phyloP scores from a whole-genome alignment of 2,329 filamentous ascomycete genomes.

The Neofusicoccum sp. region DNA sequence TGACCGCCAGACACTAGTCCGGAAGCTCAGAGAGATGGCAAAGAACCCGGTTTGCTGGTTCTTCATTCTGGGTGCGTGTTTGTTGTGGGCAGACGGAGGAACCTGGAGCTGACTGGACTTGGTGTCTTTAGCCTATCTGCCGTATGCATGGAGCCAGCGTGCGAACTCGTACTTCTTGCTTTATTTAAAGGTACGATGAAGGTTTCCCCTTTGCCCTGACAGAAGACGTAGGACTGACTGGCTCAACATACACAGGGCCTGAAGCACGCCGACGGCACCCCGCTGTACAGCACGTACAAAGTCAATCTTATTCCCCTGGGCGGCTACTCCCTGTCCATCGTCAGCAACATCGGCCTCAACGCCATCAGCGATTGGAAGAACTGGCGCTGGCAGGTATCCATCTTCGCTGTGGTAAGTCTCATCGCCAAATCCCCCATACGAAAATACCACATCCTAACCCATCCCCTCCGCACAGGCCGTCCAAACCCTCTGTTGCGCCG shows the following conservation, averaged over 20 bases:
- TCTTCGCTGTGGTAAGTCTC: constrained; percentile 16
- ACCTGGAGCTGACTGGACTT: no score
- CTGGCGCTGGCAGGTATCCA: constrained; percentile 25
- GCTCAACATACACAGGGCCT: background rate
- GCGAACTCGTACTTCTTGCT: constrained; percentile 25
- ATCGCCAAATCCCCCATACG: background rate
- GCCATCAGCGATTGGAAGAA: constrained; percentile 23
- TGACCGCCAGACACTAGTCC: constrained; percentile 6
- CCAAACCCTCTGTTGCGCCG: constrained; percentile 13
- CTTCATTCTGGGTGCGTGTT: constrained; percentile 13
- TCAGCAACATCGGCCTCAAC: constrained; percentile 22
- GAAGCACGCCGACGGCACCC: constrained; percentile 15
- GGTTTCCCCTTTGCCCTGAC: no score
- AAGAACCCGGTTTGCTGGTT: constrained; percentile 23
- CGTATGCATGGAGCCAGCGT: constrained; percentile 25
- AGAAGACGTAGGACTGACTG: no score
- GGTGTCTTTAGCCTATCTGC: constrained; percentile 12
- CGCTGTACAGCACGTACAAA: constrained; percentile 23
- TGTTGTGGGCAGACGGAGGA: no score
- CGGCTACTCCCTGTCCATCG: constrained; percentile 22
- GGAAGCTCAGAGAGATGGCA: constrained; percentile 18
- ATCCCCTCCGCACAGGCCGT: background rate
- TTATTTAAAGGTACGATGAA: constrained; percentile 17
- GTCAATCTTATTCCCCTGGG: constrained; percentile 25
- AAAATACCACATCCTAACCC: background rate